Percentiles rank a stretch among this genome's conserved stretches.
phyloP scores from a whole-genome alignment of 805 yeast genomes.

The Lipomyces mesembrius region DNA sequence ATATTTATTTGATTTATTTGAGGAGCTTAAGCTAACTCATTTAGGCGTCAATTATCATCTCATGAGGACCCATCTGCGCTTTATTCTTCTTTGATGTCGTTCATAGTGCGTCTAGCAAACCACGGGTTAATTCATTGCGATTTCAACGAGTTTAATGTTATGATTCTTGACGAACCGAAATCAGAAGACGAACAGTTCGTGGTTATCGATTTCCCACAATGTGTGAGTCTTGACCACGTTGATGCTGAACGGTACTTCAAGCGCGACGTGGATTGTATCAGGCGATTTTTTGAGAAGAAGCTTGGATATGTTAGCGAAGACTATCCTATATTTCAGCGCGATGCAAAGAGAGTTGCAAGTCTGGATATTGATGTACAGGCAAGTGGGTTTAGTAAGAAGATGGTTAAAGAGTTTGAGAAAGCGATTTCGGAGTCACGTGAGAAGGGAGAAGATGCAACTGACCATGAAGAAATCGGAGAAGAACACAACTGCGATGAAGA shows the following conservation, averaged over 20 bases:
- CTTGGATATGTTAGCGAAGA: slow-evolving; percentile 78
- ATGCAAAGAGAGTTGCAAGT: slow-evolving; percentile 66
- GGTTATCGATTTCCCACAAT: slow-evolving; percentile 98
- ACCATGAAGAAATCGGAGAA: slow-evolving; percentile 39
- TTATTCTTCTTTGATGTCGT: slow-evolving; percentile 84
- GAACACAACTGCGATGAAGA: slow-evolving; percentile 46
- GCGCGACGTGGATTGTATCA: slow-evolving; percentile 90
- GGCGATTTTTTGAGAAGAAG: slow-evolving; percentile 78
- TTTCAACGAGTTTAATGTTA: slow-evolving; percentile 94
- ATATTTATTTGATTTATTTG: neutral
- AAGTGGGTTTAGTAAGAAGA: slow-evolving; percentile 75
- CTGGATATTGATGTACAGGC: slow-evolving; percentile 90
- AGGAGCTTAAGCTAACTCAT: neutral
- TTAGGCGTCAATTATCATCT: slow-evolving; percentile 61
- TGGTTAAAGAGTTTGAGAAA: slow-evolving; percentile 68
- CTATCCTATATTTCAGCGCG: slow-evolving; percentile 80
- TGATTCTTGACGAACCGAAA: slow-evolving; percentile 61
- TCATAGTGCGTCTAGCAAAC: slow-evolving; percentile 80
- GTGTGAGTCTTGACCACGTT: slow-evolving; percentile 87
- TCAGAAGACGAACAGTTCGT: slow-evolving; percentile 69
- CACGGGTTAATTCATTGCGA: slow-evolving; percentile 96
- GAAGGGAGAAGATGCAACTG: slow-evolving; percentile 43
- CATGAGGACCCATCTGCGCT: slow-evolving; percentile 71
- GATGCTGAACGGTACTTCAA: slow-evolving; percentile 89
- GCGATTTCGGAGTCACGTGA: slow-evolving; percentile 60